phyloP scores from a whole-genome alignment of 495 filamentous ascomycete genomes.

The Paragyromitra xinjiangensis region DNA sequence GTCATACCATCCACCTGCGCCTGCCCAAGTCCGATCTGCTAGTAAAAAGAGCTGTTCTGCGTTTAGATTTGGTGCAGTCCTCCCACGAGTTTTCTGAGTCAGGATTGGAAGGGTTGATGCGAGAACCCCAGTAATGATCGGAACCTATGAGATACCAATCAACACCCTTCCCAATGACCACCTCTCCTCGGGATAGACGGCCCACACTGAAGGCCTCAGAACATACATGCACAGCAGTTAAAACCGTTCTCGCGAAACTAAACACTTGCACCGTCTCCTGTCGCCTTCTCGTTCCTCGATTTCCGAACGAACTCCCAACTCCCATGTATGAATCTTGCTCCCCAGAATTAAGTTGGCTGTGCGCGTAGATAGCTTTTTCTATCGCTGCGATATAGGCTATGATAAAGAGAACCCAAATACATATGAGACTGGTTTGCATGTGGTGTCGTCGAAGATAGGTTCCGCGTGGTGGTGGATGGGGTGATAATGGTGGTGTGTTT shows the following conservation, averaged over 20 bases:
- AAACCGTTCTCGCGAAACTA: conserved; percentile 44
- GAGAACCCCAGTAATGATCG: conserved; percentile 45
- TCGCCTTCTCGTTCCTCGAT: conserved; percentile 40
- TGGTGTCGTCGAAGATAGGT: conserved; percentile 27
- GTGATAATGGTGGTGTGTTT: neutral
- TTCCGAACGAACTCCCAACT: conserved; percentile 32
- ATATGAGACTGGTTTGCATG: conserved; percentile 39
- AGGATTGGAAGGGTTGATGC: conserved; percentile 42
- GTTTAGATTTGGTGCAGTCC: conserved; percentile 33
- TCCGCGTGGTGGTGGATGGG: neutral
- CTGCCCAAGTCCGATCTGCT: conserved; percentile 48
- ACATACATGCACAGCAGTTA: conserved; percentile 48
- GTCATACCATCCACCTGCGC: conserved; percentile 49
- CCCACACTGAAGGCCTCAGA: conserved; percentile 4
- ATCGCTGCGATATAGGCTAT: conserved; percentile 40
- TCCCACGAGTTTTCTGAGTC: conserved; percentile 39
- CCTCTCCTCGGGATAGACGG: neutral
- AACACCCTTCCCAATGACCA: neutral
- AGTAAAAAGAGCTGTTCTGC: conserved; percentile 42
- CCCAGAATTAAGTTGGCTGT: conserved; percentile 3
- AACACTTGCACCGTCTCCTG: conserved; percentile 47
- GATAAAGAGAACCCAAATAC: conserved; percentile 39
- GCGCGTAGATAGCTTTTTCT: conserved; percentile 37
- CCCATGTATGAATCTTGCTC: neutral
- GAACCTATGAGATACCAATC: conserved; percentile 26